These are phyloP conservation scores for Fagus crenata DNA, from an alignment of 306 rosid species.

Conservation along the genomic window DNA sequence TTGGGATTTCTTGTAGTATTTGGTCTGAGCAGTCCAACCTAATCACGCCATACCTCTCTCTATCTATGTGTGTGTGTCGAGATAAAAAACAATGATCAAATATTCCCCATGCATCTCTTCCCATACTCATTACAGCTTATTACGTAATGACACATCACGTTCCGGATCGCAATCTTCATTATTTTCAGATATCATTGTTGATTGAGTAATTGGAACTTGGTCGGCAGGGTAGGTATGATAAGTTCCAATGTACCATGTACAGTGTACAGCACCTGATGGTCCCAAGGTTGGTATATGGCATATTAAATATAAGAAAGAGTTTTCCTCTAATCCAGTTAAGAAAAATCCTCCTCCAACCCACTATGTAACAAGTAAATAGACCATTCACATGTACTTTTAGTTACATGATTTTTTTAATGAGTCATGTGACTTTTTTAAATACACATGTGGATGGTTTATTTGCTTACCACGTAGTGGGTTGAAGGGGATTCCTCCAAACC, in stretches of 20 bases:
- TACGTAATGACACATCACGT: neutral
- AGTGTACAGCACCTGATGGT: neutral
- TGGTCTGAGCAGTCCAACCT: slow-evolving; percentile 43
- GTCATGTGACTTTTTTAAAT: too few relatives aligned
- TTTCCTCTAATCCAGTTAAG: too few relatives aligned
- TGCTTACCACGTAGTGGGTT: too few relatives aligned
- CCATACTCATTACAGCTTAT: slow-evolving; percentile 18
- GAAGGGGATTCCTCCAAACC: too few relatives aligned
- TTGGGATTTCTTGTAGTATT: slow-evolving; percentile 45
- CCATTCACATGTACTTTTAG: too few relatives aligned
- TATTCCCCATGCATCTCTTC: slow-evolving; percentile 18
- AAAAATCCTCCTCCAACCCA: too few relatives aligned
- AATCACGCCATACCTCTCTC: slow-evolving; percentile 43
- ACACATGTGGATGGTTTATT: too few relatives aligned
- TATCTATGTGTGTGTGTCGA: neutral
- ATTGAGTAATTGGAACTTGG: neutral
- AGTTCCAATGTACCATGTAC: neutral
- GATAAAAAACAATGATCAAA: slow-evolving; percentile 29
- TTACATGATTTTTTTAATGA: too few relatives aligned
- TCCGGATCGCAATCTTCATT: neutral
- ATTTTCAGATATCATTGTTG: neutral
- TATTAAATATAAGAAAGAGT: too few relatives aligned
- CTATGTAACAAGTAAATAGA: too few relatives aligned
- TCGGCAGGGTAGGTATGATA: neutral
- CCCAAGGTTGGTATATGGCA: neutral